These are phyloP conservation scores for Bryum argenteum DNA, from an alignment of 225 moss, liverwort and hornwort species.

Conservation along the genomic window DNA sequence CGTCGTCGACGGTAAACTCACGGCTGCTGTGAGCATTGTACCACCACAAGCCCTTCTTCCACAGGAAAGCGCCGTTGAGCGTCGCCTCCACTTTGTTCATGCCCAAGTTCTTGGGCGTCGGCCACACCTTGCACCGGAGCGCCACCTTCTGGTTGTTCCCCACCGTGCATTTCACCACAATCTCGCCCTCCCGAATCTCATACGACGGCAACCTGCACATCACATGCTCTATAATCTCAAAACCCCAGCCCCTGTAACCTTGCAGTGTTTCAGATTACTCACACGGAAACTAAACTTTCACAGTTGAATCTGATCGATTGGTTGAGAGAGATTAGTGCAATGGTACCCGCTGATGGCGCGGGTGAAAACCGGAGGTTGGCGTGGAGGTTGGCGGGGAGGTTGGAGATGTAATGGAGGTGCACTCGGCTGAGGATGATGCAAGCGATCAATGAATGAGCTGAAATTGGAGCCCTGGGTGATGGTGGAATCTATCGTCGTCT, in stretches of 20 bases:
- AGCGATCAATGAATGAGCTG: conserved; percentile 46
- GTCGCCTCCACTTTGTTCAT: conserved; percentile 66
- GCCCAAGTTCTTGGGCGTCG: conserved; percentile 60
- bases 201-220: conserved; percentile 42
- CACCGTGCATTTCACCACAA: conserved; percentile 46
- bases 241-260: background rate
- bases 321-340: background rate
- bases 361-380: conserved; percentile 12
- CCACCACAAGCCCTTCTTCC: conserved; percentile 66
- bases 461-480: conserved; percentile 38
- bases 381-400: background rate
- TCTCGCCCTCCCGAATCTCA: conserved; percentile 47
- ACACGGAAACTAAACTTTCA: no score
- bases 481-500: conserved; percentile 45
- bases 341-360: conserved; percentile 45
- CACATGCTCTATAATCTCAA: background rate
- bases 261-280: no score
- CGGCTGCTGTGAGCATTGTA: conserved; percentile 58
- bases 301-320: no score
- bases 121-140: conserved; percentile 60
- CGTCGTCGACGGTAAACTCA: conserved; percentile 50
- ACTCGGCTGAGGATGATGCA: conserved; percentile 9
- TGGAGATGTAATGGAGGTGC: conserved; percentile 7
- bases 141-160: conserved; percentile 43
- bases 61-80: conserved; percentile 50